Evolutionary conservation across 495 filamentous ascomycete genomes (phyloP), one percentile per base, ranked within the genome.

Genomic region (Penicillium silybi): DNA sequence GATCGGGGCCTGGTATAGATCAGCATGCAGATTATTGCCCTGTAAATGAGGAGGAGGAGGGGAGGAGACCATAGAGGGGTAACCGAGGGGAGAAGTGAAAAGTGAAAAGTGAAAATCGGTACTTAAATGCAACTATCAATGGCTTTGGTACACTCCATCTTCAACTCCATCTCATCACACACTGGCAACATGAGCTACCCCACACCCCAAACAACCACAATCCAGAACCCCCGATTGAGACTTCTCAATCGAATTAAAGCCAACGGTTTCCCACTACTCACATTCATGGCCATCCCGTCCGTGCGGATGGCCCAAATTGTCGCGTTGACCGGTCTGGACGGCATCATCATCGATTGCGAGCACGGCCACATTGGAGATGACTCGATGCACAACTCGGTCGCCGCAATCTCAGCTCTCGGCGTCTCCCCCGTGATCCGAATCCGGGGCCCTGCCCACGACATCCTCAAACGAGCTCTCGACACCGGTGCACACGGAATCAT

Each of bases 301-400:
- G 58, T 71, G 11, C 67, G 69, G 17, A 57, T 54, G 39, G 68
- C 68, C 50, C 68, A 70, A 44, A 65, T 73, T 19, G 60, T 74
- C 15, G 54, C 71, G 2, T 48, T 67, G 44, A 74, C 71, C 4
- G 71, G 71, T 2, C 41, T 71, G 4, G 71, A 74, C 47, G 64
- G 62, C 23, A 65, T 70, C 41, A 63, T 70, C 34, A 56, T 67
- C 20, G 64, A 67, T 35, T 56, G 50, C 17, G 64, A 65, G 32
- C 61, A 67, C 27, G 64, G 64, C 15, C 55, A 60, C 56, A 57
- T 67, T 25, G 57, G 56, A 78, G 87, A 92, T 69, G 81, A 80
- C 34, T 78, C 81, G 11, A 93, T 93, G 90, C 89, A 93, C 61
- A 88, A 91, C 52, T 82, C 87, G 3, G 88, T 92, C 26, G 84